Base-by-base conservation (phyloP, 1,284 basidiomycete genomes). In the Tylopilus sp. region DNA sequence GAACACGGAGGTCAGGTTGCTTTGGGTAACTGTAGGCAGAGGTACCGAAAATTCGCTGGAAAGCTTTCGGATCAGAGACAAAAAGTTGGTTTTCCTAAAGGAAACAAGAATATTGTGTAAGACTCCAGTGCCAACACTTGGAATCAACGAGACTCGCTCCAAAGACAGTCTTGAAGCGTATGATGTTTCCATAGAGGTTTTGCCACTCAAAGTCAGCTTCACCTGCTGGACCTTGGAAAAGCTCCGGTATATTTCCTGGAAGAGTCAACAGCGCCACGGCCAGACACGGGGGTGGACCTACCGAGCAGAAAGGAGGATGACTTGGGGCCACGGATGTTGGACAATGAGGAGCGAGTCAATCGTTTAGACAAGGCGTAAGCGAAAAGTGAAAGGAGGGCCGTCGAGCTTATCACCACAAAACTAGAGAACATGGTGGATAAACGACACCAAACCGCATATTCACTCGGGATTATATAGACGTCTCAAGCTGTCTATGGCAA, bases 21-120 rank as follows among this genome's bases (percentile, higher is more conserved):
- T 84, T 85, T 15, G 77, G 76, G 64, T 79, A 86, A 56, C 70
- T 72, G 68, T 84, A 82, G 0, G 79, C 80, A 0, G 81, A 81
- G 1, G 79, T 80, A 38, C 79, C 76, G 58, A 81, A 77, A 41
- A 84, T 81, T 67, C 80, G 76, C 61, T 83, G 81, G 18, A 84
- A 68, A 6, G 81, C 81, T 66, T 83, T 83, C 19, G 83, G 80
- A 63, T 86, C 83, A 0, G 72, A 53, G 24, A 80, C 61, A 41
- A 78, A 58, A 47, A 80, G 74, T 15, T 68, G 63, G 57, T 80
- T 65, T 19, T 59, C 65, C 79, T 78, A 49, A 16, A 54, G n/a
- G 29, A 29, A 29, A 29, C 29, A 29, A 29, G 29, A 29, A 29
- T 29, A 29, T 29, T 29, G 29, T 29, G 29, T 29, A 29, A 66